Evolutionary conservation across 2,329 filamentous ascomycete genomes (phyloP), one percentile per base, ranked within the genome.

Genomic region (Trichoderma arundinaceum): DNA sequence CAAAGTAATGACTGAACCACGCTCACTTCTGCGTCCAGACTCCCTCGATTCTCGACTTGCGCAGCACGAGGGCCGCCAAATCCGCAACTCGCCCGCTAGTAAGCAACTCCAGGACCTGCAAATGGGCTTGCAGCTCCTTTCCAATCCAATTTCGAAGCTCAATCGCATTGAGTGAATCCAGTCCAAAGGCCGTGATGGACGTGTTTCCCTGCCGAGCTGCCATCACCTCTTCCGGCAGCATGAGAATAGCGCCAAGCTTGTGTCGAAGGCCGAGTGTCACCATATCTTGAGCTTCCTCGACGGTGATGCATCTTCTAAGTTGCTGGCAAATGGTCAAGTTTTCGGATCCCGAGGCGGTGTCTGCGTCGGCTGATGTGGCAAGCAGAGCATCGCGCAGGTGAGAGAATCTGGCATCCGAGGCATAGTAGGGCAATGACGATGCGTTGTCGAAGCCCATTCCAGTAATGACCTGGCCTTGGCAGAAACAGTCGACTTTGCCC

Each of bases 81-180:
- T 74, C 72, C 1, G 48, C 53, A 49, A 74, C 52, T 19, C 78
- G 81, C 1, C 83, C 83, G 69, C 82, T 84, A 6, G 80, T 83
- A 43, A 86, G 73, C 66, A 87, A 72, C 71, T 87, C 84, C 66
- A 87, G 72, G 0, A 87, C 83, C 73, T 86, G 83, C 71, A 86
- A 70, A 63, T 82, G 71, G 2, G 68, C 67, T 77, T 35, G 77
- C 8, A 74, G 62, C 72, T 82, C 81, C 65, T 81, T 78, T 13
- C 79, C 80, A 60, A 84, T 81, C 75, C 80, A 84, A 73, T 83
- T 83, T 19, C 82, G 79, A 61, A 83, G 76, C 73, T 83, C 81
- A 54, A 83, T 82, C 0, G 81, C 81, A 15, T 82, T 79, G 4
- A 84, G 77, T 3, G 81, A 83, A 72, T 84, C 82, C 8, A 84